A percentile compares a stretch with the other conserved stretches of the same genome.
Evolutionary conservation across 2,329 filamentous ascomycete genomes (phyloP).

Genomic region (Fonsecaea pugnacius): DNA sequence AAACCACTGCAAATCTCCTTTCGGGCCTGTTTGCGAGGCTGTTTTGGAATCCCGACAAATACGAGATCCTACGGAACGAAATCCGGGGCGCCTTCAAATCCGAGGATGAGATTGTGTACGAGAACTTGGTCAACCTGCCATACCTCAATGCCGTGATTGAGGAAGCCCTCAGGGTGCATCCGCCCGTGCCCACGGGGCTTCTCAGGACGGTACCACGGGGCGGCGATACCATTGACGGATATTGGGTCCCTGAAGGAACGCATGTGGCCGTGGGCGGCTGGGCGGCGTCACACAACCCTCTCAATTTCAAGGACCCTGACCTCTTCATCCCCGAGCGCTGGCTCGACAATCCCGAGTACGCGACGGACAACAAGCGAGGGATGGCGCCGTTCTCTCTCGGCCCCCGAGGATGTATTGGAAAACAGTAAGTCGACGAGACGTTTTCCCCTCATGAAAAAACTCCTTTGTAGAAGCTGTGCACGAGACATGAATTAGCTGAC

Average conservation of each 20-base stretch:
- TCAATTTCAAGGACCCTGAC: no score
- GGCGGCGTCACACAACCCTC: neutral
- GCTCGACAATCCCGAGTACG: no score
- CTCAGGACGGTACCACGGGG: constrained; percentile 33
- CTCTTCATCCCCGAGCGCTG: no score
- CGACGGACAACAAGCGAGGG: no score
- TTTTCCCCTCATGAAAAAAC: no score
- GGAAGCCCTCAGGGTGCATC: constrained; percentile 53
- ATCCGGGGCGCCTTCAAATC: constrained; percentile 37
- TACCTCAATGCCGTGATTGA: constrained; percentile 55
- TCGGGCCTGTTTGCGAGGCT: constrained; percentile 34
- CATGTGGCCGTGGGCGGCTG: constrained; percentile 25
- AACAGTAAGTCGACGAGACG: no score
- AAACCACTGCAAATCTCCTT: constrained; percentile 37
- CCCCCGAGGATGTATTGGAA: no score
- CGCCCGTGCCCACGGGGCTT: constrained; percentile 50
- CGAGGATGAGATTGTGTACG: constrained; percentile 40
- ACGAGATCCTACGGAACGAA: constrained; percentile 36
- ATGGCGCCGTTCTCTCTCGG: no score
- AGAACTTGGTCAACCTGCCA: constrained; percentile 50
- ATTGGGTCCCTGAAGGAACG: no score
- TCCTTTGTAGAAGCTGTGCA: no score
- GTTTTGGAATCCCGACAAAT: constrained; percentile 34
- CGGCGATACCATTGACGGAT: no score
- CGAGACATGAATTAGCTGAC: no score